Conservation (phyloP, 306 rosid genomes). For the Mimosa bimucronata region DNA sequence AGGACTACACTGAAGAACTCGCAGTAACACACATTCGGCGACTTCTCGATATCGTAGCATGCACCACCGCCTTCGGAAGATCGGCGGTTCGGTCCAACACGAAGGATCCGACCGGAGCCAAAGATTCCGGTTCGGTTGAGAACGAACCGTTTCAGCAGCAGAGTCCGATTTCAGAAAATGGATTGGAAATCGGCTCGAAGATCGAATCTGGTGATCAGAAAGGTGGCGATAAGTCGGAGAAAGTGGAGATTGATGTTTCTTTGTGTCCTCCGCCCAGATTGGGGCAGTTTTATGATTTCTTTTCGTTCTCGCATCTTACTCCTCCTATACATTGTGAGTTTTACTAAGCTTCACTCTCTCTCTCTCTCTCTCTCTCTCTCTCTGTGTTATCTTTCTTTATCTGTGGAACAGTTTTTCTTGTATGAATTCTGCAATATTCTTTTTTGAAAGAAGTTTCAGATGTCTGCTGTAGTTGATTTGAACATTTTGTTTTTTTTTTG, state of each 20-base stretch:
- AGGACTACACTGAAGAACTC: slow-evolving; percentile 77
- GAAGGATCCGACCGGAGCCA: slow-evolving; percentile 43
- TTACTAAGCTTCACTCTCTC: neutral
- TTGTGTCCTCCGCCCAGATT: slow-evolving; percentile 87
- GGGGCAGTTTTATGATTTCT: slow-evolving; percentile 91
- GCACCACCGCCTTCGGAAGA: slow-evolving; percentile 74
- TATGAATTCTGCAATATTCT: neutral
- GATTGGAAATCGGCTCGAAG: slow-evolving; percentile 34
- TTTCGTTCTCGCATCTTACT: slow-evolving; percentile 82
- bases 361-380: too few relatives aligned
- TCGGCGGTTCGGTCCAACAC: slow-evolving; percentile 37
- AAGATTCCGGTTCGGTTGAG: slow-evolving; percentile 44
- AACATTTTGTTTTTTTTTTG: too few relatives aligned
- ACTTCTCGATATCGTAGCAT: slow-evolving; percentile 80
- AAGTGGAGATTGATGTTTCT: slow-evolving; percentile 59
- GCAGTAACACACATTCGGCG: slow-evolving; percentile 80
- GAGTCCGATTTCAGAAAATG: slow-evolving; percentile 42
- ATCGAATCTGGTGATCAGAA: slow-evolving; percentile 41
- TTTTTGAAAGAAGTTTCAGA: too few relatives aligned
- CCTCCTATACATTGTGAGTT: slow-evolving; percentile 86
- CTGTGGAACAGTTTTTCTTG: neutral
- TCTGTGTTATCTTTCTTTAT: neutral
- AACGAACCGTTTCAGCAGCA: slow-evolving; percentile 34
- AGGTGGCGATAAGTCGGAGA: slow-evolving; percentile 40
- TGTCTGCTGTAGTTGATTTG: neutral